Base-by-base conservation (phyloP, 352 stramenopile species). In the Phytophthora ohioensis region DNA sequence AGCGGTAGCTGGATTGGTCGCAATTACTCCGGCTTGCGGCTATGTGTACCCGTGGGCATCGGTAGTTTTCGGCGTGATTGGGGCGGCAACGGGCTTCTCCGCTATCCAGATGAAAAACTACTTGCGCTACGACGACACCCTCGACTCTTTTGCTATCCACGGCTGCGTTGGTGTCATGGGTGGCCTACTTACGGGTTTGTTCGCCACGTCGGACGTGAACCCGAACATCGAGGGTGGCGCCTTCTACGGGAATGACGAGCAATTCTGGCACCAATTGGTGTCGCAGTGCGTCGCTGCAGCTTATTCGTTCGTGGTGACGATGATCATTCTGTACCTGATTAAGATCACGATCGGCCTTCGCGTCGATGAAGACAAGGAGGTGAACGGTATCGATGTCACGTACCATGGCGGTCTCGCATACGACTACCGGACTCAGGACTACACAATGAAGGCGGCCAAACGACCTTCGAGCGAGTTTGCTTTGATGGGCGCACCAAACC, bases 61-160 rank as follows among this genome's bases (percentile, higher is more conserved):
- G 0, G 73, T 93, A 35, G 66, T 96, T 43, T 93, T 94, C 48
- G 88, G 88, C 8, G 42, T 94, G 27, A 67, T 94, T 6, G 84
- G 81, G n/a, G 84, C 82, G 0, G 49, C 69, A 7, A 78, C 81
- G 1, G 81, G 76, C 34, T 93, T 91, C 47, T 47, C 51, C n/a
- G 81, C 80, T 10, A 76, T 93, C 15, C 72, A 77, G 43, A 57
- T 93, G 55, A 93, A 93, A 55, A 88, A 93, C 73, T 52, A 69
- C 32, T 57, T 91, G 11, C 82, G 84, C 8, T 92, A 91, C 69
- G 88, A 96, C 46, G 88, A 96, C 60, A 93, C 84, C 5, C 74
- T 96, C n/a, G 88, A 96, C 65, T 79, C 80, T 48, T 93, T 94
- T 64, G 85, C 69, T 3, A 87, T 95, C 64, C 87, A 94, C 71